phyloP scores from a whole-genome alignment of 331 rosid genomes.

The Acacia pycnantha region DNA sequence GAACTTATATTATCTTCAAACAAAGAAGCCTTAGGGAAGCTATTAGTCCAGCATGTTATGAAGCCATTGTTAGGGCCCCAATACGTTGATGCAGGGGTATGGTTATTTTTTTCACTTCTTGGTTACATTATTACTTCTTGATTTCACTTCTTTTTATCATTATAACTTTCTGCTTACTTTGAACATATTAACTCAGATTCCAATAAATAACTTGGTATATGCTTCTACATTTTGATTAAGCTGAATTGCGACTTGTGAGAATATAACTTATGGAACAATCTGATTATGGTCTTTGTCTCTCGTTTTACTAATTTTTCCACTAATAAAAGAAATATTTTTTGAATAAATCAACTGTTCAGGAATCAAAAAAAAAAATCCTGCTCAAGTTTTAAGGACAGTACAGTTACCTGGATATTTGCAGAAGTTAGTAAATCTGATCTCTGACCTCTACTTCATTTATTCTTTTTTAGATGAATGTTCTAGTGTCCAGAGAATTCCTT shows the following conservation, averaged over 20 bases:
- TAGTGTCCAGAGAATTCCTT: slow-evolving; percentile 63
- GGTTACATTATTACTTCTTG: slow-evolving; percentile 5
- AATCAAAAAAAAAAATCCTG: not conserved
- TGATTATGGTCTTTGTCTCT: not conserved
- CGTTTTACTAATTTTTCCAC: not conserved
- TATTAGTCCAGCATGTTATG: slow-evolving; percentile 63
- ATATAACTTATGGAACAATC: not conserved
- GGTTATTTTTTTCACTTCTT: no score
- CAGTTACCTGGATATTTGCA: not conserved
- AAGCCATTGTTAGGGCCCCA: slow-evolving; percentile 76
- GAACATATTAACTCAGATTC: not conserved
- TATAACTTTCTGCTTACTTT: slow-evolving; percentile 5
- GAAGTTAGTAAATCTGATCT: slow-evolving; percentile 14
- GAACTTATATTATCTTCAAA: slow-evolving; percentile 50
- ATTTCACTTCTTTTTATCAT: slow-evolving; percentile 3
- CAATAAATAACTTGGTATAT: not conserved
- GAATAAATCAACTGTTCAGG: not conserved
- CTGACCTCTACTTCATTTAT: slow-evolving; percentile 23
- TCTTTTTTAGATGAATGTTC: slow-evolving; percentile 49
- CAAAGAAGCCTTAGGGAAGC: slow-evolving; percentile 51
- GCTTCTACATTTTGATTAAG: not conserved
- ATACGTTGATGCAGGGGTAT: slow-evolving; percentile 81
- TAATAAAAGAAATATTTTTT: not conserved
- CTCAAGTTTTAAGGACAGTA: not conserved
- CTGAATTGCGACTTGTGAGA: not conserved